Percentiles rank a stretch among this genome's conserved stretches.
These are phyloP conservation scores for Auxenochlorella pyrenoidosa DNA, from an alignment of 139 green algal species.

Conservation along the genomic window DNA sequence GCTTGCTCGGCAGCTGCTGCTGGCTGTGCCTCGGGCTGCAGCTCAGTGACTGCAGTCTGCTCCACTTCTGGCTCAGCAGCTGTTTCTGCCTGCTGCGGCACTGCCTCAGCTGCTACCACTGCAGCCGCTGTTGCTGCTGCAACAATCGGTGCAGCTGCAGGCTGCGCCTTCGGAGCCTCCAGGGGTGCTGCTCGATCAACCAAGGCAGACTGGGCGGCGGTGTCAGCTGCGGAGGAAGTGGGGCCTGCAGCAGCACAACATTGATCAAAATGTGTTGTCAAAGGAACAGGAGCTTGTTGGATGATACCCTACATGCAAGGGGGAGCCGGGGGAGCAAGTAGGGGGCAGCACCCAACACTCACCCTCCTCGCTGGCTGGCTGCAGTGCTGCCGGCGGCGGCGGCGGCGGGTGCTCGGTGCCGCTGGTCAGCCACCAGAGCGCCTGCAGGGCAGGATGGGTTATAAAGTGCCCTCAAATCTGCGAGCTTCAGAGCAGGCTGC, in stretches of 20 bases:
- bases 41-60: too few species aligned
- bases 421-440: constrained; percentile 26
- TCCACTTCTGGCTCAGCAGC: background rate
- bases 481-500: too few species aligned
- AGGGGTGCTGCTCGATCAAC: background rate
- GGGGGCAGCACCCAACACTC: background rate
- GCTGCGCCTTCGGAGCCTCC: background rate
- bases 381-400: background rate
- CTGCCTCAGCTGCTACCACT: background rate
- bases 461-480: too few species aligned
- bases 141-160: background rate
- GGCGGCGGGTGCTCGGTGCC: background rate
- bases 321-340: too few species aligned
- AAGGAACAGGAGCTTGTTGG: too few species aligned
- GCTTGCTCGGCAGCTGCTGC: background rate
- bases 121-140: background rate
- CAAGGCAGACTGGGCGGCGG: background rate
- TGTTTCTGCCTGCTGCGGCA: background rate
- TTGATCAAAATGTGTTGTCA: too few species aligned
- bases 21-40: background rate
- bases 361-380: background rate
- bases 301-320: background rate
- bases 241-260: background rate
- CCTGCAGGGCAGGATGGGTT: background rate
- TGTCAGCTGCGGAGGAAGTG: background rate